These are phyloP conservation scores for Sanghuangporus baumii DNA, from an alignment of 1,284 basidiomycete species.

Conservation along the genomic window DNA sequence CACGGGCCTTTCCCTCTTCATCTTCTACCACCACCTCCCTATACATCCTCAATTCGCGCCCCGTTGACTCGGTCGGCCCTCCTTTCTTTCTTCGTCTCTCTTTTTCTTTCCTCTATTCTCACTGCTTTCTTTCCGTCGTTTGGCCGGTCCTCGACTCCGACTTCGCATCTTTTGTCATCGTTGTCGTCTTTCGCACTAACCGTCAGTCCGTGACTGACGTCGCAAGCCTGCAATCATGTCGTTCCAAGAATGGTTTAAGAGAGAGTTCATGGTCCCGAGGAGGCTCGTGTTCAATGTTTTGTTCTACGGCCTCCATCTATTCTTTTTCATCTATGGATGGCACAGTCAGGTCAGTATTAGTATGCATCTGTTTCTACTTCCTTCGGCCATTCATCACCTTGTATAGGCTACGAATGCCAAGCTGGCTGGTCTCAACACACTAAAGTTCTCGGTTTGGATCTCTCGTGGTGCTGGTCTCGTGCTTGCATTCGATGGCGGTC, in stretches of 20 bases:
- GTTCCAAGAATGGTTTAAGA: conserved; percentile 57
- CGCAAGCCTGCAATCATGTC: conserved; percentile 38
- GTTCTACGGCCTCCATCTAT: conserved; percentile 70
- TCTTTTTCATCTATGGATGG: conserved; percentile 76
- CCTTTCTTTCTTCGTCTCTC: conserved; percentile 18
- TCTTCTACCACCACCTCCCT: neutral
- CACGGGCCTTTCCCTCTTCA: neutral
- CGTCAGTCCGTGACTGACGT: conserved; percentile 9
- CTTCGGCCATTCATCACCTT: neutral
- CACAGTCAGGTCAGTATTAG: conserved; percentile 54
- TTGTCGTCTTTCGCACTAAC: conserved; percentile 22
- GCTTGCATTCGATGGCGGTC: conserved; percentile 75
- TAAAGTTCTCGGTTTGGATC: conserved; percentile 78
- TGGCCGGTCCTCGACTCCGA: conserved; percentile 46
- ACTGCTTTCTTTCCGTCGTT: conserved; percentile 33
- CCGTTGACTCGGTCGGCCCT: conserved; percentile 8
- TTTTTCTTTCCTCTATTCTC: conserved; percentile 17
- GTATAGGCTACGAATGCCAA: conserved; percentile 51
- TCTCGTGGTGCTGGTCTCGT: conserved; percentile 85
- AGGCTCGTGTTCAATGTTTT: conserved; percentile 68
- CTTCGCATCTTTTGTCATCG: conserved; percentile 26
- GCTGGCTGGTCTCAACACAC: conserved; percentile 67
- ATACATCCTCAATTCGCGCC: neutral
- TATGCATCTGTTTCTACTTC: neutral
- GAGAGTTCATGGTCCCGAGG: conserved; percentile 57